Evolutionary conservation across 2,329 filamentous ascomycete genomes (phyloP).

Genomic region (Alternaria infectoria): DNA sequence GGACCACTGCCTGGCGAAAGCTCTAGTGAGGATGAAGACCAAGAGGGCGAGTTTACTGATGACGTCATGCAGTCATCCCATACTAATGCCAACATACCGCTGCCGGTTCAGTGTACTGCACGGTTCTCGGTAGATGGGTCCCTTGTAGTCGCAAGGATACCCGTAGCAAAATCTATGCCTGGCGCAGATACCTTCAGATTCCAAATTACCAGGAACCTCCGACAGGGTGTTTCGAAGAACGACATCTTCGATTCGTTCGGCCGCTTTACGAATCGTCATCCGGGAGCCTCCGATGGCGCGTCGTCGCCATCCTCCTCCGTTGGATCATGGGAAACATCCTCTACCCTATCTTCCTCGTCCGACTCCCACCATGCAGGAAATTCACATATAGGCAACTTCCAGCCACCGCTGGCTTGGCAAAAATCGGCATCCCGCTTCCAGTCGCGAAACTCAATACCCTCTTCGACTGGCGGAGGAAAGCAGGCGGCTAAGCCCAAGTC

Average conservation of each 20-base stretch:
- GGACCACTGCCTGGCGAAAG: conserved; percentile 65
- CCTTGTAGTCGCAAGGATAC: conserved; percentile 56
- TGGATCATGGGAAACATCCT: conserved; percentile 46
- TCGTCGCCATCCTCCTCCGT: conserved; percentile 37
- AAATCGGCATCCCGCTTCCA: conserved; percentile 62
- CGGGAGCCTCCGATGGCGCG: conserved; percentile 29
- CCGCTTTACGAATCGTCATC: conserved; percentile 44
- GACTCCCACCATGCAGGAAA: conserved; percentile 50
- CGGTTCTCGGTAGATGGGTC: conserved; percentile 64
- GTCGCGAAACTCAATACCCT: conserved; percentile 54
- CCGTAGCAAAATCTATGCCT: conserved; percentile 50
- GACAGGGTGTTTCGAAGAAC: conserved; percentile 45
- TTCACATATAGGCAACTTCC: conserved; percentile 51
- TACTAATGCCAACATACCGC: conserved; percentile 68
- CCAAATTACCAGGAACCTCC: conserved; percentile 34
- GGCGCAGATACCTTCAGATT: conserved; percentile 29
- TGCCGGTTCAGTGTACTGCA: conserved; percentile 65
- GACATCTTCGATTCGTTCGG: conserved; percentile 70
- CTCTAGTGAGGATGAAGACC: conserved; percentile 82
- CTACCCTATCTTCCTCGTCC: conserved; percentile 47
- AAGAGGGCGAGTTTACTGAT: conserved; percentile 57
- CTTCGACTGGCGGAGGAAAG: conserved; percentile 34
- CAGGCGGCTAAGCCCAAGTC: conserved; percentile 63
- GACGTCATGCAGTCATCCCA: conserved; percentile 61
- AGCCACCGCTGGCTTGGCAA: conserved; percentile 60